Evolutionary conservation across 345 rosid species (phyloP).

Genomic region (Erodium maritimum): DNA sequence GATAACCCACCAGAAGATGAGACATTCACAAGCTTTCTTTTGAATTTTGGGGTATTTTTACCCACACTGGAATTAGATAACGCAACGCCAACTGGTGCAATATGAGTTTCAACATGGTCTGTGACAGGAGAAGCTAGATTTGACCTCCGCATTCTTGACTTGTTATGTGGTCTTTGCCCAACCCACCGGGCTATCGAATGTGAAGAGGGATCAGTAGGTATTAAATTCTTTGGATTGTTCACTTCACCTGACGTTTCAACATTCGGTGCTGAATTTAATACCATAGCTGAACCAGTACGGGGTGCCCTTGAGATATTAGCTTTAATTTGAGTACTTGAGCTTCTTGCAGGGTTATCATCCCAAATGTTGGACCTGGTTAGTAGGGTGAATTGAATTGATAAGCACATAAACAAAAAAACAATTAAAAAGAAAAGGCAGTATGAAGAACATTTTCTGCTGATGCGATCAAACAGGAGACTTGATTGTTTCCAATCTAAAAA

Average conservation of each 20-base stretch:
- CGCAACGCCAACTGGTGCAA: conserved; percentile 42
- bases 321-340: conserved; percentile 44
- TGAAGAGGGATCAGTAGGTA: conserved; percentile 48
- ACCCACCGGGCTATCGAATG: conserved; percentile 83
- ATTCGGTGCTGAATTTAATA: conserved; percentile 56
- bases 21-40: conserved; percentile 48
- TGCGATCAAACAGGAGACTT: background rate
- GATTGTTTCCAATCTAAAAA: background rate
- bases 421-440: background rate
- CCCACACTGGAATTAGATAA: conserved; percentile 40
- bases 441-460: background rate
- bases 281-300: conserved; percentile 52
- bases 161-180: conserved; percentile 80
- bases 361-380: conserved; percentile 50
- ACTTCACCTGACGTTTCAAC: conserved; percentile 30
- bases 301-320: conserved; percentile 59
- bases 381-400: too few species aligned
- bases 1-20: conserved; percentile 59
- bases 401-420: too few species aligned
- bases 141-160: conserved; percentile 78
- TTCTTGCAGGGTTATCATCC: conserved; percentile 42
- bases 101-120: conserved; percentile 42
- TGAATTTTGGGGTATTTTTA: conserved; percentile 35
- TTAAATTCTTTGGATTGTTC: conserved; percentile 31
- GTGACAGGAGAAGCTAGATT: conserved; percentile 58